Conservation (phyloP, 805 yeast species). For the Yarrowia yakushimensis region DNA sequence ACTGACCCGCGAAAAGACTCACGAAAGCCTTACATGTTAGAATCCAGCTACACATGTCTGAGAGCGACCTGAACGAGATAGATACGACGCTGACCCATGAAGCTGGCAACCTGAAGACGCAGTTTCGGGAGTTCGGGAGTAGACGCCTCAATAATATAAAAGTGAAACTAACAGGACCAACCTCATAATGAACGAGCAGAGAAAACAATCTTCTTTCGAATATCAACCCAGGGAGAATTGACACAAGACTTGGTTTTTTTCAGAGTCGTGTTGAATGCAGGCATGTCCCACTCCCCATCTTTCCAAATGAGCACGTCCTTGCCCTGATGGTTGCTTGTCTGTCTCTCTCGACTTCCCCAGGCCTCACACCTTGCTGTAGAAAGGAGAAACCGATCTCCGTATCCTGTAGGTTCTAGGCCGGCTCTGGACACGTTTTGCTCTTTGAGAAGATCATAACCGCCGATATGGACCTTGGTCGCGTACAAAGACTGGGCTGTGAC, state of each 20-base stretch:
- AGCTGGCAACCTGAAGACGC: slow-evolving; percentile 3
- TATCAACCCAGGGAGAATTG: neutral
- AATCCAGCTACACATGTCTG: slow-evolving; percentile 7
- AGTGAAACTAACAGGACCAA: neutral
- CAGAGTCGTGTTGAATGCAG: slow-evolving; percentile 1
- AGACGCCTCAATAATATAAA: neutral
- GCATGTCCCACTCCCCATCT: neutral
- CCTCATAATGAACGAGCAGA: neutral
- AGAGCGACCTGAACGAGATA: neutral
- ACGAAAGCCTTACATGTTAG: too few relatives aligned
- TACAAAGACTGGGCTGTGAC: neutral
- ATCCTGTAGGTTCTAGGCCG: slow-evolving; percentile 1
- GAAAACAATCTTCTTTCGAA: neutral
- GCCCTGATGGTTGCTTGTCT: neutral
- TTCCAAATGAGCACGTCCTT: neutral
- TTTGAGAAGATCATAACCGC: neutral
- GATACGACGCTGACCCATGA: neutral
- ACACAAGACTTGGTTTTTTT: neutral
- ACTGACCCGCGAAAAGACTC: too few relatives aligned
- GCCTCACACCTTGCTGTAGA: neutral
- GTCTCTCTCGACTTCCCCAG: neutral
- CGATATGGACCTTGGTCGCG: neutral
- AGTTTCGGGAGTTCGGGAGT: neutral
- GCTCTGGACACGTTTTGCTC: neutral
- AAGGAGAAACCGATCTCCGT: neutral